Evolutionary conservation across 2,329 filamentous ascomycete genomes (phyloP), one percentile per base, ranked within the genome.

Genomic region (Chalaropsis ovoidea): DNA sequence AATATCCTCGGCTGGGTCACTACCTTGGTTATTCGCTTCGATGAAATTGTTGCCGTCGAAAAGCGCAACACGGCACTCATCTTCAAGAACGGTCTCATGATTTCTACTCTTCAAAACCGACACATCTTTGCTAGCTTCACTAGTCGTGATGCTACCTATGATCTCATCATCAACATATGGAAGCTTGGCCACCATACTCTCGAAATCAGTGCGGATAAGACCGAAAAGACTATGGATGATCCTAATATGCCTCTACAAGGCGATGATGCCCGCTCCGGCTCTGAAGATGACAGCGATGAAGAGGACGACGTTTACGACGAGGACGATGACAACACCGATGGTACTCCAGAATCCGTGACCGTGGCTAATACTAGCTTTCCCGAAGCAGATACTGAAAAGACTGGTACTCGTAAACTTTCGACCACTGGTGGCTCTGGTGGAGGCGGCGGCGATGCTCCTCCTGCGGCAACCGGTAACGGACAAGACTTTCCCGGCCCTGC

Each of bases 1-100:
- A 99, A 99, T 73, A 99, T 99, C 70, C 83, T 99, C 60, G 94
- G 94, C 64, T 99, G 94, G 94, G 89, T 95, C 24, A 99, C 94
- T 0, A 99, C 94, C 1, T 79, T 99, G 52, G 93, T 99, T 63
- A 96, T 99, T 78, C 95, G 91, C 74, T 99, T 99, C 73, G 94
- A 99, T 72, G 94, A 99, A 75, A 90, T 99, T 67, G 90, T 97
- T 22, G 91, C 93, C 0, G 89, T 99, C 7, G 94, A 99, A 76
- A 97, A 97, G 78, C 89, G 95, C 74, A 96, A 86, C 73, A 99
- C 94, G 0, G 94, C 94, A 0, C 81, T 99, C 68, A 81, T 99
- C 1, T 97, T 99, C 76, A 95, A 95, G 67, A 99, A 99, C 72
- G 95, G 93, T 3, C 89, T 99, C 65, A 94, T 96, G 77, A 95